Evolutionary conservation across 1,284 basidiomycete species (phyloP), one percentile per base, ranked within the genome.

Genomic region (Sporisorium sorghi): DNA sequence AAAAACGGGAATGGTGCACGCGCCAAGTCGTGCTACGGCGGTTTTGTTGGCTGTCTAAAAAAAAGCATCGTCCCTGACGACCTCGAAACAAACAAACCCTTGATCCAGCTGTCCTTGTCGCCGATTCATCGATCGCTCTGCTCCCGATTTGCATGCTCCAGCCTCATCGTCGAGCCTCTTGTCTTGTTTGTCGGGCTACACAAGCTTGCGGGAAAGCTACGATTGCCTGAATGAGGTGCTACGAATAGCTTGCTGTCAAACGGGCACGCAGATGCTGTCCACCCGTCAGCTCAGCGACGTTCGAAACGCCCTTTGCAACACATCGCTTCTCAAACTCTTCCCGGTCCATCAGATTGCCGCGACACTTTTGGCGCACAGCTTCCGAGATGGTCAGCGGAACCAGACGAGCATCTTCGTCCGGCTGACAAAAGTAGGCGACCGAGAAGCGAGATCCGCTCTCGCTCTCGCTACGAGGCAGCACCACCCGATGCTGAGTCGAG

Each of bases 381-480:
- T 53, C 48, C 14, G 48, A 42, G 15, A 61, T 57, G 26, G 24
- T 26, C 28, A 77, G n/a, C n/a, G 78, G 76, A 0, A 66, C 59
- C 19, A 80, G 62, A 11, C 60, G 32, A 8, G 69, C 65, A 23
- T 78, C 58, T 28, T 66, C 71, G 47, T 80, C 77, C 11, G 79
- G 79, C 55, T 80, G 79, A 35, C 74, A 73, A 40, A 79, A 79
- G 67, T 77, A 80, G 7, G 79, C 79, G 2, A 79, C 74, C 8
- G 78, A 79, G 50, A 74, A 81, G 5, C 79, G 43, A 4, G 78
- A 75, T 2, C 53, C 58, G 17, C 71, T 50, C 40, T 79, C 75
- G 1, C 46, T 50, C 24, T 69, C 71, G 37, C 35, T 56, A 19
- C 72, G 54, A 17, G 79, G 79, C 37, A 78, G 56, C 10, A 73